These are phyloP conservation scores for Pisolithus albus DNA, from an alignment of 768 basidiomycete genomes.

Conservation along the genomic window DNA sequence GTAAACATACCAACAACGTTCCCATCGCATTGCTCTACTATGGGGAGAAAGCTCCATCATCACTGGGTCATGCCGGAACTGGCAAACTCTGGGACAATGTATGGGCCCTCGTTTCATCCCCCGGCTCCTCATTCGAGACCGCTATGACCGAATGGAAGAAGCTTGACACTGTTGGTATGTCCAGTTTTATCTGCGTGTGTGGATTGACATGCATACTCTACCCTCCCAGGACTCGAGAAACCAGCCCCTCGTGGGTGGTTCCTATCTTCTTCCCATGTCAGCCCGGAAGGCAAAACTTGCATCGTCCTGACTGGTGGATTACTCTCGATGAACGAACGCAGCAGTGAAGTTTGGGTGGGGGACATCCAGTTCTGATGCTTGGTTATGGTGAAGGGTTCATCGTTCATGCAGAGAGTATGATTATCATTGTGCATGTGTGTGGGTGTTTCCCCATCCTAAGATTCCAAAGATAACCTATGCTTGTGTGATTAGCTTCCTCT, in stretches of 20 bases:
- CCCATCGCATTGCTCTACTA: constrained; percentile 29
- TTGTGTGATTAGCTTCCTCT: too few relatives aligned
- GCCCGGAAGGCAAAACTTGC: constrained; percentile 15
- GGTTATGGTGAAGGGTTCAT: too few relatives aligned
- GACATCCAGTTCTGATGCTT: constrained; percentile 19
- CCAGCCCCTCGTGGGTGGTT: constrained; percentile 42
- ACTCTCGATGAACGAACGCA: constrained; percentile 35
- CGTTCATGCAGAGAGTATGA: too few relatives aligned
- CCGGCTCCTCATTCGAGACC: not conserved
- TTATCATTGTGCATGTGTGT: too few relatives aligned
- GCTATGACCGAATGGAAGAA: constrained; percentile 20
- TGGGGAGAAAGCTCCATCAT: constrained; percentile 31
- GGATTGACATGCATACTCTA: not conserved
- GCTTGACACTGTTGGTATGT: constrained; percentile 9
- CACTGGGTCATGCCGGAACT: constrained; percentile 33
- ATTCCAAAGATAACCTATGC: too few relatives aligned
- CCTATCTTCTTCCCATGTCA: constrained; percentile 22
- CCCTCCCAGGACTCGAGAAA: not conserved
- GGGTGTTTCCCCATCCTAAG: not conserved
- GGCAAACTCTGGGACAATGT: constrained; percentile 36
- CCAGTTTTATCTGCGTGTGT: not conserved
- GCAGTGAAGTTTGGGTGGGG: constrained; percentile 36
- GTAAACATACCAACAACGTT: constrained; percentile 1
- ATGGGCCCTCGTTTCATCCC: constrained; percentile 27
- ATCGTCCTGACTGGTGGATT: constrained; percentile 37